Conservation (phyloP, 768 basidiomycete genomes). For the Paxillus ammoniavirescens region DNA sequence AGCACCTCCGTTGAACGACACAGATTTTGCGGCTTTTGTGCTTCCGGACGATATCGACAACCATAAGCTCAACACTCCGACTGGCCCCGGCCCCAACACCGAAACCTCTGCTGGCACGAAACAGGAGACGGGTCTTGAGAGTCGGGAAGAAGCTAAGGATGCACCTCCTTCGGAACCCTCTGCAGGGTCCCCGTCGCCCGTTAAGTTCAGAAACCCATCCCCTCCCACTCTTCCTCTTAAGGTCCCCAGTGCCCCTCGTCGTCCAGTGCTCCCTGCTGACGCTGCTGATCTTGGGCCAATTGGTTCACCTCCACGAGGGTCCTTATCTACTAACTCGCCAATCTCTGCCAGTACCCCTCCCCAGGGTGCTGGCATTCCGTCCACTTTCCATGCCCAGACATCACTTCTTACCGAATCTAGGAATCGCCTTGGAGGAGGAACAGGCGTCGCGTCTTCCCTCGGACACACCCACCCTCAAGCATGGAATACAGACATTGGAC, state of each 20-base stretch:
- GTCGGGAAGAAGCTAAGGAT: neutral
- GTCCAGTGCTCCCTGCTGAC: slow-evolving; percentile 34
- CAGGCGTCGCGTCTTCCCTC: slow-evolving; percentile 63
- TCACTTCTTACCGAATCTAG: slow-evolving; percentile 38
- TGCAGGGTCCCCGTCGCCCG: slow-evolving; percentile 10
- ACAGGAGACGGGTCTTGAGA: slow-evolving; percentile 14
- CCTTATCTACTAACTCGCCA: slow-evolving; percentile 53
- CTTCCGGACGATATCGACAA: slow-evolving; percentile 56
- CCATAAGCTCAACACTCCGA: neutral
- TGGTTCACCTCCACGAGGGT: slow-evolving; percentile 69
- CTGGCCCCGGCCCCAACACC: slow-evolving; percentile 3
- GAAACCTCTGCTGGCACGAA: slow-evolving; percentile 1
- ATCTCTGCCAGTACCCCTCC: slow-evolving; percentile 32
- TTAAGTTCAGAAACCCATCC: slow-evolving; percentile 32
- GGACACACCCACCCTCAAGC: slow-evolving; percentile 34
- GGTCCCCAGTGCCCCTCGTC: slow-evolving; percentile 47
- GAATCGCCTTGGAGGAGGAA: slow-evolving; percentile 27
- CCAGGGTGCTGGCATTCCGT: slow-evolving; percentile 47
- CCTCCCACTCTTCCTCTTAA: slow-evolving; percentile 56
- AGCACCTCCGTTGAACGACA: slow-evolving; percentile 73
- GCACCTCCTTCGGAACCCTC: slow-evolving; percentile 1
- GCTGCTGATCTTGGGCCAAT: slow-evolving; percentile 75
- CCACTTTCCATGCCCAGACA: slow-evolving; percentile 78
- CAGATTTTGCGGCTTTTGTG: slow-evolving; percentile 69
- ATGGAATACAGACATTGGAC: slow-evolving; percentile 29